Evolutionary conservation across 2,329 filamentous ascomycete species (phyloP), one percentile per base, ranked within the genome.

Genomic region (Xylaria sp.): DNA sequence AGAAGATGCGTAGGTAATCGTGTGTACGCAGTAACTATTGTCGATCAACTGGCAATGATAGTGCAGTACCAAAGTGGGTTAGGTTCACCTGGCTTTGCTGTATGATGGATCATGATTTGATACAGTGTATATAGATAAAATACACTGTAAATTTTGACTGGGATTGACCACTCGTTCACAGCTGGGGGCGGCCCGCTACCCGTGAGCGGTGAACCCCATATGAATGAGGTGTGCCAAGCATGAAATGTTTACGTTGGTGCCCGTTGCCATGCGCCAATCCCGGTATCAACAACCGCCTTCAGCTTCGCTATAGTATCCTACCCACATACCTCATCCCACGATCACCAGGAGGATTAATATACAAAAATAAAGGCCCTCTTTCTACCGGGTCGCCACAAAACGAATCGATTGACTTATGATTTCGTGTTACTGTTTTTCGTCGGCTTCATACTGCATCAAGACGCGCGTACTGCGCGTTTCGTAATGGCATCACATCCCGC

Each of bases 241-340:
- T 18, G 13, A 25, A 58, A 66, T 72, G 66, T 72, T 72, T 72
- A 72, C 70, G 60, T 65, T 63, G 66, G 66, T 41, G 60, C 25
- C 62, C 68, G 74, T 76, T 76, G 74, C 74, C 71, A 74, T 67
- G 74, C 43, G 55, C 60, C 61, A 62, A 46, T 59, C 45, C 41
- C 46, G 41, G 30, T 72, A 72, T 74, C 73, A 75, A 75, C 73
- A 75, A 74, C 63, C 52, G 36, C 59, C 28, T 52, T 28, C 15
- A 41, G 39, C 46, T 53, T 25, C 53, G 20, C 32, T 25, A 56
- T 39, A 30, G 50, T 12, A 48, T 7, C 46, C 30, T 48, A 60
- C n/a, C 43, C 8, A 45, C 32, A 25, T 53, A 53, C 52, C 65
- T 39, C 60, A 43, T 39, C 45, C 18, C 43, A 61, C 62, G 36